Percentiles rank a stretch among this genome's conserved stretches.
These are phyloP conservation scores for Plectosphaerella sp. DNA, from an alignment of 2,329 filamentous ascomycete species.

Conservation along the genomic window DNA sequence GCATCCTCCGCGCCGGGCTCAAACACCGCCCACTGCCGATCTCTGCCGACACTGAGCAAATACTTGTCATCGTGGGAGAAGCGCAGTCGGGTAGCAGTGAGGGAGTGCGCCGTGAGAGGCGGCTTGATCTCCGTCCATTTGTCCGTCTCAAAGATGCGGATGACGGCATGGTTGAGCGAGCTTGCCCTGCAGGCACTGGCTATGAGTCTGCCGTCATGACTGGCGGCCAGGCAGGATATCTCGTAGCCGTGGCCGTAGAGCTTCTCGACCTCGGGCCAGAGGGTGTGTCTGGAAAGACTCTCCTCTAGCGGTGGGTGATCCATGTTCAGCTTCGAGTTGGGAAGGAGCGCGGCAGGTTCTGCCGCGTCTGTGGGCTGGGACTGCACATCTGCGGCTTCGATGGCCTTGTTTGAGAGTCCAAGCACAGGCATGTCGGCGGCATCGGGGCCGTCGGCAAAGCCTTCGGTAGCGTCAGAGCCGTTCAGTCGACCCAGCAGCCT, in stretches of 20 bases:
- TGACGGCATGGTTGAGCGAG: conserved; percentile 89
- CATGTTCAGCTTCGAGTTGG: conserved; percentile 59
- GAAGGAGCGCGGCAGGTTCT: conserved; percentile 50
- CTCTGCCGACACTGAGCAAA: conserved; percentile 83
- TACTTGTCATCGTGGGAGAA: conserved; percentile 73
- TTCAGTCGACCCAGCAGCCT: conserved; percentile 66
- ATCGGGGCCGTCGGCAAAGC: conserved; percentile 58
- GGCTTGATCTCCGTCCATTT: conserved; percentile 86
- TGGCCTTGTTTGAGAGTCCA: conserved; percentile 92
- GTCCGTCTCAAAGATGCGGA: conserved; percentile 82
- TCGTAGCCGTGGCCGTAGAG: conserved; percentile 98
- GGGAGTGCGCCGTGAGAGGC: conserved; percentile 74
- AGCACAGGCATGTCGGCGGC: conserved; percentile 93
- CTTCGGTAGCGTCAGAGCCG: conserved; percentile 42
- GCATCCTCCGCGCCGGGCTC: conserved; percentile 36
- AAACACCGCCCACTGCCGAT: conserved; percentile 89
- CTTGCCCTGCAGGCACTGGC: conserved; percentile 93
- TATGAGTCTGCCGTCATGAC: conserved; percentile 68
- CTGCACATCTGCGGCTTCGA: conserved; percentile 51
- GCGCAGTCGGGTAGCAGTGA: conserved; percentile 78
- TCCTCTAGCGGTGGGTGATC: conserved; percentile 83
- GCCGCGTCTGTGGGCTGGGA: conserved; percentile 48
- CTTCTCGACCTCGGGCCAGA: conserved; percentile 96
- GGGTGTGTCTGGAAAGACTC: conserved; percentile 78
- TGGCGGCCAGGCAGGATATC: conserved; percentile 80